phyloP scores from a whole-genome alignment of 148 eudicot genomes.

The Dysphania ambrosioides region DNA sequence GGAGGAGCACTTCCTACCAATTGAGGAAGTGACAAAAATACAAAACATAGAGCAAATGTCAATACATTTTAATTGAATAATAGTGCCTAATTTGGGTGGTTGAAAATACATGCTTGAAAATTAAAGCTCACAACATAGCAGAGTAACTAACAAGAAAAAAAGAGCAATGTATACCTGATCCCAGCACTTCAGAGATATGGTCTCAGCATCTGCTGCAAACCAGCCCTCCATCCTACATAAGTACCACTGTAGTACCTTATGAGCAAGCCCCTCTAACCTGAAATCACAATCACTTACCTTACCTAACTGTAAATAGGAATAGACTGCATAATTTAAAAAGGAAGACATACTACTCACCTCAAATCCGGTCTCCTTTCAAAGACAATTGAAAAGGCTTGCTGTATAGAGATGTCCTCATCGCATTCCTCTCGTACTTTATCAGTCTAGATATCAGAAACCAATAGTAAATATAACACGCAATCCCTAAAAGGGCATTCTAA shows the following conservation, averaged over 20 bases:
- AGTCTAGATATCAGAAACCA: slow-evolving; percentile 45
- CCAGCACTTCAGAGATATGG: slow-evolving; percentile 87
- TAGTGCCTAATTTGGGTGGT: not conserved
- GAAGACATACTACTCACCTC: slow-evolving; percentile 39
- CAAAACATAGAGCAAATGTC: slow-evolving; percentile 3
- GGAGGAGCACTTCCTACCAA: slow-evolving; percentile 84
- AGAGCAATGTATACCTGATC: slow-evolving; percentile 57
- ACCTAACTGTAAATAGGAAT: not conserved
- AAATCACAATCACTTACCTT: slow-evolving; percentile 17
- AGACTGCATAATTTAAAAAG: slow-evolving; percentile 6
- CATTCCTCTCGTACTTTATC: slow-evolving; percentile 63
- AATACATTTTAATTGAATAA: not conserved
- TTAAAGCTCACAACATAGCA: not conserved
- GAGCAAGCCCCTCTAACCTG: slow-evolving; percentile 88
- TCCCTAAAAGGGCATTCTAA: not conserved
- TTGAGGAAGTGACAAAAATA: slow-evolving; percentile 12
- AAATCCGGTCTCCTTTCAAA: slow-evolving; percentile 83
- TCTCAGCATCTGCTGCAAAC: slow-evolving; percentile 99
- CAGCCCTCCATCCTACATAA: slow-evolving; percentile 99
- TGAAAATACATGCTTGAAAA: not conserved
- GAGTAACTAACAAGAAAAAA: not conserved
- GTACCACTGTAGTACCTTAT: slow-evolving; percentile 99
- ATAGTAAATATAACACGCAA: slow-evolving; percentile 11
- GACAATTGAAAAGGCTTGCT: slow-evolving; percentile 66
- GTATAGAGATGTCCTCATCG: slow-evolving; percentile 73